Evolutionary conservation across 108 stramenopile species (phyloP), one percentile per base, ranked within the genome.

Genomic region (Pseudonitzschia multistriata): DNA sequence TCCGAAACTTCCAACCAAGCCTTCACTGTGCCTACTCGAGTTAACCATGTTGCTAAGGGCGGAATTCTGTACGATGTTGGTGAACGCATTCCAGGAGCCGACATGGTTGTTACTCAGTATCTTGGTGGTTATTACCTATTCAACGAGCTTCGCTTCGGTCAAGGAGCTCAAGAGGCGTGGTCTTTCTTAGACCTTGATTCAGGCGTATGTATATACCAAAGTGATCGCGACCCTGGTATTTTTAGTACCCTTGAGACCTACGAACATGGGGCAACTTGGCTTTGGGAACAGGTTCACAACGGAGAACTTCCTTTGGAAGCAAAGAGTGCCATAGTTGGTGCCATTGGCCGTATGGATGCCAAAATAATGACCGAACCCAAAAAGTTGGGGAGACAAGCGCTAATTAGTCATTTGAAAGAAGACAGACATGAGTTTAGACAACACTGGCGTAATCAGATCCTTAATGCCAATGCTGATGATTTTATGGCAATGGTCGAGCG

Each of bases 121-220:
- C 70, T 97, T 49, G 68, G 79, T 50, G 91, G 86, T 15, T 88
- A 86, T 31, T 89, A 79, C 64, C 77, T 96, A 57, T 96, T 91
- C 88, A 86, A 96, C 61, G 74, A 84, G 62, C 86, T 97, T 25
- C 78, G 92, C 2, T 90, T 92, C 0, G 76, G 89, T 50, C 83
- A 85, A 36, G 97, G 97, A n/a, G 97, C 96, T 1, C 88, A 91
- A 57, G 90, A 92, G 4, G 95, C 90, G 22, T 86, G 82, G 79
- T 86, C 88, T 19, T 49, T 73, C 22, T 83, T 96, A 62, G 78
- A 82, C 56, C 55, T 81, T 11, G 82, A 77, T 39, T 73, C 85
- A 61, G 92, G 92, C 21, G 36, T 85, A 11, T 80, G 87, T 30
- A 68, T 76, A 28, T 83, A 92, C 64, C 76, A 87, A 31, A 89